Percentiles rank a stretch among this genome's conserved stretches.
Evolutionary conservation across 805 yeast genomes (phyloP).

Genomic region (Hanseniaspora vineae): DNA sequence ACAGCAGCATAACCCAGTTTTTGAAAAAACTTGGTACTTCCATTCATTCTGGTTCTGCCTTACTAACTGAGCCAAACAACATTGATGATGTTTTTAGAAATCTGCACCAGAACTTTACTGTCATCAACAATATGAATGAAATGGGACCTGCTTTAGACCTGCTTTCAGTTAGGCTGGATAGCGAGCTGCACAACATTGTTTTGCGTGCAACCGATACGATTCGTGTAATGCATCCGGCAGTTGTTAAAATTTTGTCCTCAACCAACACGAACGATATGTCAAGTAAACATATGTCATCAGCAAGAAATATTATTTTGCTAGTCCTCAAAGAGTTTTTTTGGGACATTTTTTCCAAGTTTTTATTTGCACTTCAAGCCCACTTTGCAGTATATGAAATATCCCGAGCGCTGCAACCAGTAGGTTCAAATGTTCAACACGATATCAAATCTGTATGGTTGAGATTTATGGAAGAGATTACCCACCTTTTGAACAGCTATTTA

Average conservation of each 20-base stretch:
- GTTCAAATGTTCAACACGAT: slow-evolving; percentile 21
- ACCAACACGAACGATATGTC: slow-evolving; percentile 16
- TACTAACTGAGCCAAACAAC: slow-evolving; percentile 23
- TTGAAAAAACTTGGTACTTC: slow-evolving; percentile 16
- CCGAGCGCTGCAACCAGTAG: slow-evolving; percentile 18
- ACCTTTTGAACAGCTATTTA: slow-evolving; percentile 14
- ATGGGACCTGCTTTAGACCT: slow-evolving; percentile 45
- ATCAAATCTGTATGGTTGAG: slow-evolving; percentile 32
- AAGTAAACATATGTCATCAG: slow-evolving; percentile 21
- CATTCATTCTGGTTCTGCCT: slow-evolving; percentile 14
- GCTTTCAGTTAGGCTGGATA: slow-evolving; percentile 39
- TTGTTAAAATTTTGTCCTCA: slow-evolving; percentile 18
- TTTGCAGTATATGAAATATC: slow-evolving; percentile 50
- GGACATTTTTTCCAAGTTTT: slow-evolving; percentile 48
- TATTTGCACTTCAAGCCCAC: slow-evolving; percentile 58
- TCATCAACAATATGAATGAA: slow-evolving; percentile 48
- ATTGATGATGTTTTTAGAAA: slow-evolving; percentile 8
- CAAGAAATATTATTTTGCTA: slow-evolving; percentile 36
- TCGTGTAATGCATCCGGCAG: slow-evolving; percentile 39
- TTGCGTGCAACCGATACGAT: slow-evolving; percentile 53
- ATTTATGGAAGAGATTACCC: slow-evolving; percentile 30
- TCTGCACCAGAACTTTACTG: slow-evolving; percentile 33
- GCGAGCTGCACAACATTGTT: slow-evolving; percentile 53
- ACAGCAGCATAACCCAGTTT: slow-evolving; percentile 26
- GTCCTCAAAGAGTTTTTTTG: slow-evolving; percentile 57